Conservation (phyloP, 192 early-diverging fungal species). For the Thoreauomyces humboldtii region DNA sequence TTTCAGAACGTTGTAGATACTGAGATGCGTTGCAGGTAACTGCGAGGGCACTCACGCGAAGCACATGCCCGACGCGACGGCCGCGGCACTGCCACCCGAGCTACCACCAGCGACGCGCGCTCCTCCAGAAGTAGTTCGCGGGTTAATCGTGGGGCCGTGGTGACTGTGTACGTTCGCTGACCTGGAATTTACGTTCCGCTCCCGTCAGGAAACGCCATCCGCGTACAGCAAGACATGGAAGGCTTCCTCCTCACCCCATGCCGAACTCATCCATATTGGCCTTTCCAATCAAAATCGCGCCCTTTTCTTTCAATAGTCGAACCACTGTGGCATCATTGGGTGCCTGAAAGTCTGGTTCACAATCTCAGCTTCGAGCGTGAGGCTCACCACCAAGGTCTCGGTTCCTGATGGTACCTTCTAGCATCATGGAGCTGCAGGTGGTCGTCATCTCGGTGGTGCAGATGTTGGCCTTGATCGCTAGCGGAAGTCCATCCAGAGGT, state of each 20-base stretch:
- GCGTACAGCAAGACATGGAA: too few species aligned
- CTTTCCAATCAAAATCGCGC: slow-evolving; percentile 72
- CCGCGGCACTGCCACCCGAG: slow-evolving; percentile 88
- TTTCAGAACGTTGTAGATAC: too few species aligned
- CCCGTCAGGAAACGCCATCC: too few species aligned
- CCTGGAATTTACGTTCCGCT: too few species aligned
- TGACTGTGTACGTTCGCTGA: slow-evolving; percentile 48
- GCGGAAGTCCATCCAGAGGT: slow-evolving; percentile 60
- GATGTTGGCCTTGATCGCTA: slow-evolving; percentile 84
- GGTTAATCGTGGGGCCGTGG: slow-evolving; percentile 33
- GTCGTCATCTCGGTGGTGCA: slow-evolving; percentile 58
- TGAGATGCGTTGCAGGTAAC: not conserved
- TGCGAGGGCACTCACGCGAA: slow-evolving; percentile 56
- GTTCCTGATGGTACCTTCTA: slow-evolving; percentile 45
- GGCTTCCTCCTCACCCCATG: slow-evolving; percentile 81
- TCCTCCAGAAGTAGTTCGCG: slow-evolving; percentile 23
- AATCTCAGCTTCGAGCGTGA: not conserved
- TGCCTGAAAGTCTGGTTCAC: slow-evolving; percentile 49
- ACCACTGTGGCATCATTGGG: slow-evolving; percentile 78
- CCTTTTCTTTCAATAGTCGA: slow-evolving; percentile 53
- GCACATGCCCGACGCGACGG: slow-evolving; percentile 80
- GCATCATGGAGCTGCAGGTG: slow-evolving; percentile 73
- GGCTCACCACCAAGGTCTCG: not conserved
- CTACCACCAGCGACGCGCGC: slow-evolving; percentile 77
- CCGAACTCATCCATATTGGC: slow-evolving; percentile 97